phyloP scores from a whole-genome alignment of 805 yeast genomes.

The Kregervanrija fluxuum region DNA sequence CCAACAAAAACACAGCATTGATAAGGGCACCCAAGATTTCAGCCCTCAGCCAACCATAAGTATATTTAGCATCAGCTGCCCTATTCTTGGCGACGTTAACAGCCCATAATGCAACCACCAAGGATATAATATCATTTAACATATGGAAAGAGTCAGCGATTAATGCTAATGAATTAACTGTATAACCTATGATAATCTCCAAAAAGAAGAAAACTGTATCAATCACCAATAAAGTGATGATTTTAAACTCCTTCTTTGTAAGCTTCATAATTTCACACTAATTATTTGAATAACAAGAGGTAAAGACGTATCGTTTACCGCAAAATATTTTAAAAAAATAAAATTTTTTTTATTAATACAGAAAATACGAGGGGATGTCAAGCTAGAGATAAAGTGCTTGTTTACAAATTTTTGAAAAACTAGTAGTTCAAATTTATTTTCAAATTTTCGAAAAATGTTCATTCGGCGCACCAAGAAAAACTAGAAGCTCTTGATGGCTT shows the following conservation, averaged over 20 bases:
- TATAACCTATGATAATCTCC: conserved; percentile 80
- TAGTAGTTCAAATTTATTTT: too few relatives aligned
- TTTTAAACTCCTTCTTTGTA: conserved; percentile 56
- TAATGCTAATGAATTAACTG: conserved; percentile 89
- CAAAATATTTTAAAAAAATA: too few relatives aligned
- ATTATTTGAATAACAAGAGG: too few relatives aligned
- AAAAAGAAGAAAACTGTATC: conserved; percentile 80
- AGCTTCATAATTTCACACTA: conserved; percentile 9
- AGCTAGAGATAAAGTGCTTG: too few relatives aligned
- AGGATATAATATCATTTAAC: conserved; percentile 89
- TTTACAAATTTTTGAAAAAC: too few relatives aligned
- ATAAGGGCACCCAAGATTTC: conserved; percentile 93
- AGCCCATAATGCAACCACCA: conserved; percentile 92
- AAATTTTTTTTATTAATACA: too few relatives aligned
- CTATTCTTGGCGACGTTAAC: conserved; percentile 79
- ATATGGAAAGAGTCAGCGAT: conserved; percentile 97
- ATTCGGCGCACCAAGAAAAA: too few relatives aligned
- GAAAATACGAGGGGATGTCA: too few relatives aligned
- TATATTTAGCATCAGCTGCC: conserved; percentile 80
- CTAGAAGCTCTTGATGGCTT: too few relatives aligned
- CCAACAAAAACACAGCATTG: conserved; percentile 88
- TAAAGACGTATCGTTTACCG: too few relatives aligned
- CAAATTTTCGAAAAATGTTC: too few relatives aligned
- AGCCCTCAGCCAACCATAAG: conserved; percentile 98
- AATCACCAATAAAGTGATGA: conserved; percentile 59